A percentile compares a stretch with the other conserved stretches of the same genome.
These are phyloP conservation scores for Fusarium hainanense DNA, from an alignment of 2,329 filamentous ascomycete species.

Conservation along the genomic window DNA sequence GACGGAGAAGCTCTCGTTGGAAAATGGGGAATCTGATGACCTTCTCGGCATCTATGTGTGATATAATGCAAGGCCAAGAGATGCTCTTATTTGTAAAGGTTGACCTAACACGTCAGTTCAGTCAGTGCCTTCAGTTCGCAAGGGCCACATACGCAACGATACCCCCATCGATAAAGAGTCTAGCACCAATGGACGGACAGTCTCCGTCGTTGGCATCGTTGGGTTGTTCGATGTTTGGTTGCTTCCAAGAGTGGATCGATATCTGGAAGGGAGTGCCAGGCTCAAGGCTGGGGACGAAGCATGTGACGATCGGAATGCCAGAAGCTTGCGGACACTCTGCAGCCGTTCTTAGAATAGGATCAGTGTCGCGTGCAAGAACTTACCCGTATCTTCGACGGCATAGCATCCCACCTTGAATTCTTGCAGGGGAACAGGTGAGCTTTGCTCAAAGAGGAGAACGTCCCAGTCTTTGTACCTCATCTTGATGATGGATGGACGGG, in stretches of 20 bases:
- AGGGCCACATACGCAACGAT: constrained; percentile 63
- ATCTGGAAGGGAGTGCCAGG: constrained; percentile 72
- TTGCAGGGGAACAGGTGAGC: constrained; percentile 76
- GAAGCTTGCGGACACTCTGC: constrained; percentile 63
- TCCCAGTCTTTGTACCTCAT: constrained; percentile 94
- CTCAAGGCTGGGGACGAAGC: constrained; percentile 75
- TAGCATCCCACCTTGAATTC: constrained; percentile 86
- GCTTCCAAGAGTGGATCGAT: constrained; percentile 80
- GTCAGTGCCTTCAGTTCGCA: neutral
- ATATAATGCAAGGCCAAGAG: constrained; percentile 62
- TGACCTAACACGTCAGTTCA: constrained; percentile 55
- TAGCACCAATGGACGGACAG: constrained; percentile 71
- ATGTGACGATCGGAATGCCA: constrained; percentile 73
- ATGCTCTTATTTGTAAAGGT: constrained; percentile 64
- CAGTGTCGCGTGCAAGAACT: constrained; percentile 6
- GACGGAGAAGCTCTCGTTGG: constrained; percentile 73
- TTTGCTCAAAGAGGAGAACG: constrained; percentile 78
- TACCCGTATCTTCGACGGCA: constrained; percentile 66
- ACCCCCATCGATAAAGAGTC: constrained; percentile 75
- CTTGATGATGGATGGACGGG: constrained; percentile 37
- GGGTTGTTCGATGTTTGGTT: constrained; percentile 70
- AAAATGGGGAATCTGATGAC: constrained; percentile 79
- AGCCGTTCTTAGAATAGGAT: constrained; percentile 1
- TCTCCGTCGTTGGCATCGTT: constrained; percentile 57
- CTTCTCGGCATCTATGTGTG: constrained; percentile 65